phyloP scores from a whole-genome alignment of 768 basidiomycete species.

The Tulasnella sp. region DNA sequence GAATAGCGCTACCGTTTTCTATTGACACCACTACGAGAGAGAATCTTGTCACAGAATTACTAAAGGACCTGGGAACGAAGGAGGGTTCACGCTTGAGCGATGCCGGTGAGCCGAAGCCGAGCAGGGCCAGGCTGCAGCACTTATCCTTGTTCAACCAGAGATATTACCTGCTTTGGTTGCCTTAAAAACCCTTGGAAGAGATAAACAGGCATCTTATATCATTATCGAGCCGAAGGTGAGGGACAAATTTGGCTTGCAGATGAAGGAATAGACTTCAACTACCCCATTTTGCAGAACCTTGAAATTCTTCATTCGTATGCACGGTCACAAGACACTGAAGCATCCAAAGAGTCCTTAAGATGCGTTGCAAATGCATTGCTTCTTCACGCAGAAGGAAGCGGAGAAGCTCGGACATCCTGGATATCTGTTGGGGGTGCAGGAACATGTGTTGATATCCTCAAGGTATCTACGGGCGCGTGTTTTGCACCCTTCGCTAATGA shows the following conservation, averaged over 20 bases:
- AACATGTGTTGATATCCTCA: constrained; percentile 12
- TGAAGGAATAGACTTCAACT: neutral
- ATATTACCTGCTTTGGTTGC: constrained; percentile 13
- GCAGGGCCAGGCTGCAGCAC: neutral
- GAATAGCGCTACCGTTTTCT: too few species aligned
- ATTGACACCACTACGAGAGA: too few species aligned
- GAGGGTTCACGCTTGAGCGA: neutral
- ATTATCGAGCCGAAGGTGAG: constrained; percentile 12
- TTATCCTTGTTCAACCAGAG: constrained; percentile 8
- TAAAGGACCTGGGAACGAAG: too few species aligned
- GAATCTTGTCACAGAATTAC: too few species aligned
- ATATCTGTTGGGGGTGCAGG: constrained; percentile 15
- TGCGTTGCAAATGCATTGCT: constrained; percentile 21
- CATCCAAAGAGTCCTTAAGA: constrained; percentile 18
- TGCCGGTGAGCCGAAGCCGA: neutral
- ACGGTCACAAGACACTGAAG: constrained; percentile 12
- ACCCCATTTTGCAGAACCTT: neutral
- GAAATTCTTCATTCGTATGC: constrained; percentile 10
- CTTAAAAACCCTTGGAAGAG: constrained; percentile 19
- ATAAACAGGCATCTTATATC: constrained; percentile 15
- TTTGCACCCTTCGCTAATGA: neutral
- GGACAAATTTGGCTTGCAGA: neutral
- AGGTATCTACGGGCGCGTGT: constrained; percentile 9
- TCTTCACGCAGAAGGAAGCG: constrained; percentile 17
- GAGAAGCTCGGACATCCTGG: constrained; percentile 16